Base-by-base conservation (phyloP, 1,284 basidiomycete genomes). In the Naganishia sp. region DNA sequence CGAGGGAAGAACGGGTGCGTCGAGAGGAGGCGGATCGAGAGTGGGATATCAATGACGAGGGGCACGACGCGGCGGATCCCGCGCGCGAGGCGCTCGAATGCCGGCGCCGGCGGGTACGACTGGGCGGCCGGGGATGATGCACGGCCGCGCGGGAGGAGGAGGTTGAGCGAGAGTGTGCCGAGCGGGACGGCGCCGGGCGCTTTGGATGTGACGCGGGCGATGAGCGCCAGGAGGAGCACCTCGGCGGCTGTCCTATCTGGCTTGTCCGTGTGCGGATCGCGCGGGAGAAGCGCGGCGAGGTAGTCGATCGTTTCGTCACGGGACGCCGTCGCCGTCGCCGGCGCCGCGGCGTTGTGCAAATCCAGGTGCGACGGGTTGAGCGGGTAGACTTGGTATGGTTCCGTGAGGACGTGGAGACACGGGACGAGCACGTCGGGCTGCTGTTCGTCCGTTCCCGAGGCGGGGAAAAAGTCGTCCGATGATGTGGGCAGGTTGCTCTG, bases 161-260 rank as follows among this genome's bases (percentile, higher is more conserved):
- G 46, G 68, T 79, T 78, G 43, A 79, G 49, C 1, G 73, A 67
- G 6, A 80, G 68, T 2, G 76, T 75, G n/a, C 79, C 79, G 6
- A 79, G 70, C 17, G 67, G 67, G 2, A 58, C 18, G 9, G 61
- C 32, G 18, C 61, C 61, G 1, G 67, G 46, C 4, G 72, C 73
- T 18, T 77, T 72, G 1, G 72, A 63, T 0, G 72, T 71, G 0
- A 78, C 78, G 9, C 68, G 68, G 1, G 77, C 73, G 15, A 80
- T 64, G 17, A 79, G 69, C 13, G 70, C 47, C 3, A 79, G 68
- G 9, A 80, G 70, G 3, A 80, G 68, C 25, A 74, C 72, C 57
- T 77, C 76, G 28, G 73, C 78, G 0, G 76, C 75, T 1, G 71
- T 46, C 7, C 50, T 45, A 70, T 79, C 78, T 2, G 71, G 70